Conservation (phyloP, 1,139 yeast species). For the Saccharomyces hybrid region DNA sequence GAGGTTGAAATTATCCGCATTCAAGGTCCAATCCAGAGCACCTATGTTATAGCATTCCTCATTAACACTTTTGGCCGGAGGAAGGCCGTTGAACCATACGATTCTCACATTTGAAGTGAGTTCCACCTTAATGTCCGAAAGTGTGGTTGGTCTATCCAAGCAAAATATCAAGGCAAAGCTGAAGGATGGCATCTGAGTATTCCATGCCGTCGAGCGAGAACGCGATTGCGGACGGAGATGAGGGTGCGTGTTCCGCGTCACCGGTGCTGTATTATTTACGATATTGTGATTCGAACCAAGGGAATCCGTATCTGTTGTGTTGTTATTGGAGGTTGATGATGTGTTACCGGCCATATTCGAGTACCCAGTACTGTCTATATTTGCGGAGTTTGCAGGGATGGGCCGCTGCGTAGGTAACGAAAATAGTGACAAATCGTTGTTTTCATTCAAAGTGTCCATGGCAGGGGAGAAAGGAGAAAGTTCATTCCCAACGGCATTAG, state of each 20-base stretch:
- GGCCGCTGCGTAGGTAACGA: neutral
- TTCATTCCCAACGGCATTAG: neutral
- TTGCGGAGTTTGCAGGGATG: neutral
- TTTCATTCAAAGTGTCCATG: conserved; percentile 5
- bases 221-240: neutral
- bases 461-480: neutral
- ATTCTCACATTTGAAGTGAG: conserved; percentile 31
- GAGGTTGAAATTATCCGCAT: conserved; percentile 39
- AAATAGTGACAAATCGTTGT: conserved; percentile 3
- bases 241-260: neutral
- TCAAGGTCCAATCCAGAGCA: conserved; percentile 39
- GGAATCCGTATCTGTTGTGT: neutral
- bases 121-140: conserved; percentile 24
- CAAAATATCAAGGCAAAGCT: conserved; percentile 22
- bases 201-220: neutral
- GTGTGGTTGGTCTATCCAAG: conserved; percentile 20
- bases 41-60: conserved; percentile 44
- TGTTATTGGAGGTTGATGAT: neutral
- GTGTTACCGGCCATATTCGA: neutral
- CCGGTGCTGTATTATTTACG: neutral
- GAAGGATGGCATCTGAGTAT: conserved; percentile 20
- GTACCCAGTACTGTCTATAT: neutral
- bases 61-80: conserved; percentile 34
- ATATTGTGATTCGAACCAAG: neutral
- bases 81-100: conserved; percentile 48